Evolutionary conservation across 2,329 filamentous ascomycete genomes (phyloP).

Genomic region (Colletotrichum cordylinicola): DNA sequence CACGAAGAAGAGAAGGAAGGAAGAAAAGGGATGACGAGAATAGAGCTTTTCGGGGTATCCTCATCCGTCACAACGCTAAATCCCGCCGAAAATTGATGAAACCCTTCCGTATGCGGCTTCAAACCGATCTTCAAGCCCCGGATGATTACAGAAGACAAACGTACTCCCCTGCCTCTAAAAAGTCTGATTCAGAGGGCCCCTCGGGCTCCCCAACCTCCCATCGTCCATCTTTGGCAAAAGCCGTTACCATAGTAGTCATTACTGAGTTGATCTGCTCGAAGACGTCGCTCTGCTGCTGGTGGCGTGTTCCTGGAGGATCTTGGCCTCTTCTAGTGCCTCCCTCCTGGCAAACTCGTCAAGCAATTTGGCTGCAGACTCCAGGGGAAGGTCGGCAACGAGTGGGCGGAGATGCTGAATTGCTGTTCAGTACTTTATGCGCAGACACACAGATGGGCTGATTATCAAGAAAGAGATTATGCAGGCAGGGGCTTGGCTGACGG

Average conservation of each 20-base stretch:
- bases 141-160: neutral
- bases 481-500: neutral
- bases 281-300: constrained; percentile 20
- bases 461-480: neutral
- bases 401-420: constrained; percentile 16
- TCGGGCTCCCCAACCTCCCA: neutral
- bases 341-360: constrained; percentile 25
- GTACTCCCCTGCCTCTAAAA: neutral
- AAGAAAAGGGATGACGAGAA: neutral
- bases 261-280: constrained; percentile 18
- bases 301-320: constrained; percentile 20
- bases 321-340: constrained; percentile 22
- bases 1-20: neutral
- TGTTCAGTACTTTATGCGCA: neutral
- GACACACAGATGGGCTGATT: neutral
- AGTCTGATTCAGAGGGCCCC: neutral
- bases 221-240: neutral
- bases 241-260: neutral
- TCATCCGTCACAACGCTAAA: constrained; percentile 15
- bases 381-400: constrained; percentile 26
- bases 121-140: neutral
- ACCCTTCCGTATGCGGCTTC: neutral
- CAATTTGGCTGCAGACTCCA: constrained; percentile 26
- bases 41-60: constrained; percentile 11
- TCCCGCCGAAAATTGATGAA: neutral